phyloP scores from a whole-genome alignment of 148 eudicot genomes.

The Fagopyrum homotropicum region DNA sequence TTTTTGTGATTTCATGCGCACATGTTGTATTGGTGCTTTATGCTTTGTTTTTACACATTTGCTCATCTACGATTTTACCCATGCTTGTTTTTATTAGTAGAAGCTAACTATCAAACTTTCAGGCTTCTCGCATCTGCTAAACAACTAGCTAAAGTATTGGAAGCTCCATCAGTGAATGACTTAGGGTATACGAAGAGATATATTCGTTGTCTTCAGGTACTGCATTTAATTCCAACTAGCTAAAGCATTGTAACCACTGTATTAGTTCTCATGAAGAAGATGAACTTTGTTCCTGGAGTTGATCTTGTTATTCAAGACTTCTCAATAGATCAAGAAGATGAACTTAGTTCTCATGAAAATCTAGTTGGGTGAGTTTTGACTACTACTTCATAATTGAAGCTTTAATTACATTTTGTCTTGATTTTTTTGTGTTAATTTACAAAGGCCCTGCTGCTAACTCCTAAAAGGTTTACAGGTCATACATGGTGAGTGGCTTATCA shows the following conservation, averaged over 20 bases:
- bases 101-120: conserved; percentile 16
- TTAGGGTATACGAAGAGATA: conserved; percentile 95
- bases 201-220: conserved; percentile 94
- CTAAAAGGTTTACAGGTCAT: no score
- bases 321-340: no score
- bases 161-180: conserved; percentile 83
- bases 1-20: background rate
- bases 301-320: no score
- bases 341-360: no score
- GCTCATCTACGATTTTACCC: background rate
- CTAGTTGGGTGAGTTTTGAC: no score
- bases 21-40: background rate
- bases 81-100: background rate
- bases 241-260: background rate
- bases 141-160: conserved; percentile 73
- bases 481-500: no score
- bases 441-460: no score
- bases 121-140: conserved; percentile 77
- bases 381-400: no score
- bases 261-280: no score
- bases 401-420: no score
- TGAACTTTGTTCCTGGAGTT: no score
- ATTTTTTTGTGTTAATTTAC: no score
- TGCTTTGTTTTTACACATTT: background rate
- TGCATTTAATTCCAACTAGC: background rate